Conservation (phyloP, 495 filamentous ascomycete genomes). For the Xylaria longipes region DNA sequence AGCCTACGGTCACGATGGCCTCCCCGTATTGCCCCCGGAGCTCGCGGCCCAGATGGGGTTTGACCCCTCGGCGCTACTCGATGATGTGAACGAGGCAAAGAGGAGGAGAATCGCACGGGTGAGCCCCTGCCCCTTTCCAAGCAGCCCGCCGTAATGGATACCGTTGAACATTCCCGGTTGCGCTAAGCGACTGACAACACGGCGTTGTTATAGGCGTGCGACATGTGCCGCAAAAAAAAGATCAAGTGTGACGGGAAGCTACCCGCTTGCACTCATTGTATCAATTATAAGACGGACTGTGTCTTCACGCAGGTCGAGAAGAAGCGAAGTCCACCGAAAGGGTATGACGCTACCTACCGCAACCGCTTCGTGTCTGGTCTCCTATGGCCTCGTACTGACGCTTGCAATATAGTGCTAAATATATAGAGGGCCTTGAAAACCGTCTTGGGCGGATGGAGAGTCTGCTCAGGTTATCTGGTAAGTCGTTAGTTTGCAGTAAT, state of each 20-base stretch:
- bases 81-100: slow-evolving; percentile 86
- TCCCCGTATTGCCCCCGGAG: slow-evolving; percentile 62
- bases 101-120: slow-evolving; percentile 91
- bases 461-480: slow-evolving; percentile 81
- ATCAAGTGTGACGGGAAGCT: slow-evolving; percentile 99
- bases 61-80: slow-evolving; percentile 58
- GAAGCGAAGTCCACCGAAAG: slow-evolving; percentile 97
- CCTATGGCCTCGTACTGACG: slow-evolving; percentile 31
- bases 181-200: slow-evolving; percentile 27
- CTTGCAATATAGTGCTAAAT: slow-evolving; percentile 71
- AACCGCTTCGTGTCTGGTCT: neutral
- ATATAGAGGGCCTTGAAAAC: slow-evolving; percentile 97
- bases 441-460: slow-evolving; percentile 93
- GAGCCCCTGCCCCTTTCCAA: slow-evolving; percentile 36
- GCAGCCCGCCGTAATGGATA: neutral
- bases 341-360: slow-evolving; percentile 59
- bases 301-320: slow-evolving; percentile 98
- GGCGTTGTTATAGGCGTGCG: slow-evolving; percentile 73
- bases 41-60: slow-evolving; percentile 67
- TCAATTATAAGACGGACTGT: slow-evolving; percentile 98
- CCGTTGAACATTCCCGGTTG: neutral
- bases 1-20: slow-evolving; percentile 64
- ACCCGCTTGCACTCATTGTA: slow-evolving; percentile 93
- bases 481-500: slow-evolving; percentile 15
- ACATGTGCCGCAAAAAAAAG: slow-evolving; percentile 99